Percentiles rank a stretch among this genome's conserved stretches.
Conservation (phyloP, 768 basidiomycete species). For the Hirschioporus abietinus region DNA sequence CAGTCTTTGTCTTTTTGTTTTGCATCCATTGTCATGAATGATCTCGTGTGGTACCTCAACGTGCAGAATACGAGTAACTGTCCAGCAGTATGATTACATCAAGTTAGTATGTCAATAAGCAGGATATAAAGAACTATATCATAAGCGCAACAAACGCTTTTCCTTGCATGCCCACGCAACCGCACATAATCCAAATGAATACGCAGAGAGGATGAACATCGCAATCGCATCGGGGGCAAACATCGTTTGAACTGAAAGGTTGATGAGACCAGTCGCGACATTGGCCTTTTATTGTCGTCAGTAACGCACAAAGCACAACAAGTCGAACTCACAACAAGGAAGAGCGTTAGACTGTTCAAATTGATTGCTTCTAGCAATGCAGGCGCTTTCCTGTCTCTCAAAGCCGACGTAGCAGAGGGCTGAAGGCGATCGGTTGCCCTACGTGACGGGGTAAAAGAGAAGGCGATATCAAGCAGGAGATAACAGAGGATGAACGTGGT, state of each 20-base stretch:
- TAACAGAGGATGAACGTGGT: conserved; percentile 79
- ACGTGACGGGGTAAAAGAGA: conserved; percentile 45
- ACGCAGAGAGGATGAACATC: conserved; percentile 56
- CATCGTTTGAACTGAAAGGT: conserved; percentile 78
- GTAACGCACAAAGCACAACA: neutral
- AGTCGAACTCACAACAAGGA: conserved; percentile 62
- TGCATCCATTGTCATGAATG: neutral
- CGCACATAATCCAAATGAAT: conserved; percentile 52
- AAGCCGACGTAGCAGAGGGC: conserved; percentile 4
- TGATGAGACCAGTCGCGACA: conserved; percentile 78
- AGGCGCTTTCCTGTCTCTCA: conserved; percentile 30
- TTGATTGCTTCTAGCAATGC: conserved; percentile 77
- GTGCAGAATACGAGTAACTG: too few relatives aligned
- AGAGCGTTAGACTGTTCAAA: conserved; percentile 69
- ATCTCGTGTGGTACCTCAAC: too few relatives aligned
- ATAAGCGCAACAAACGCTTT: conserved; percentile 31
- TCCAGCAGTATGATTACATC: neutral
- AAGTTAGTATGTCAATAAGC: neutral
- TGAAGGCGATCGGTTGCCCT: neutral
- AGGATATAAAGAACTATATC: conserved; percentile 9
- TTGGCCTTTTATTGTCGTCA: conserved; percentile 58
- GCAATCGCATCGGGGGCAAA: conserved; percentile 54
- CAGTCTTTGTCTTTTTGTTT: neutral
- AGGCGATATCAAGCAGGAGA: conserved; percentile 65
- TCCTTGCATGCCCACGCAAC: conserved; percentile 55